A percentile compares a stretch with the other conserved stretches of the same genome.
phyloP scores from a whole-genome alignment of 2,329 filamentous ascomycete species.

The Aspergillus transmontanensis region DNA sequence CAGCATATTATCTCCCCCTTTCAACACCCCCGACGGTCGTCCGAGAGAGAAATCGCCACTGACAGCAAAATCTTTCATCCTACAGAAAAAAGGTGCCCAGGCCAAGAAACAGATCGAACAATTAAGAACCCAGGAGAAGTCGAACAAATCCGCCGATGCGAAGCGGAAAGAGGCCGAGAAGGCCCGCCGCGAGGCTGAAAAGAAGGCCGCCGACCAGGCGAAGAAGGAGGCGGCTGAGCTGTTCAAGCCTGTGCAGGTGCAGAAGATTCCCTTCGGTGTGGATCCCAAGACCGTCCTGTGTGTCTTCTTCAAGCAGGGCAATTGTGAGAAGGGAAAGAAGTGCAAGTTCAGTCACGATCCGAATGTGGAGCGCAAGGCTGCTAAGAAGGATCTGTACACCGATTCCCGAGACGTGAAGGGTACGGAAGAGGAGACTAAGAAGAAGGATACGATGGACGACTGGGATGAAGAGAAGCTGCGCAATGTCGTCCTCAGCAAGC shows the following conservation, averaged over 20 bases:
- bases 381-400: constrained; percentile 89
- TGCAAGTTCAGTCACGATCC: constrained; percentile 98
- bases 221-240: constrained; percentile 78
- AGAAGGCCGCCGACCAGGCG: constrained; percentile 84
- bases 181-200: constrained; percentile 75
- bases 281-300: constrained; percentile 97
- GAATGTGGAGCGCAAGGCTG: constrained; percentile 83
- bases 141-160: constrained; percentile 79
- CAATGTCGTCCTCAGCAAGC: constrained; percentile 89
- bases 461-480: constrained; percentile 98
- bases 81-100: constrained; percentile 81
- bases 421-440: constrained; percentile 71
- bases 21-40: constrained; percentile 8
- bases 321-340: constrained; percentile 95
- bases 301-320: constrained; percentile 95
- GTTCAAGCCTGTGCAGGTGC: constrained; percentile 90
- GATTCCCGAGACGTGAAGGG: constrained; percentile 73
- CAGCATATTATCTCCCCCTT: not conserved
- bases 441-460: constrained; percentile 88
- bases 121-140: constrained; percentile 71
- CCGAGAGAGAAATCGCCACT: constrained; percentile 16
- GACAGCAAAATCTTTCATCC: constrained; percentile 15
- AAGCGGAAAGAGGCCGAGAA: constrained; percentile 75
- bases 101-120: constrained; percentile 91
- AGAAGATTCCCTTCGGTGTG: constrained; percentile 96